Evolutionary conservation across 148 eudicot genomes (phyloP).

Genomic region (Vaccinium macrocarpon): DNA sequence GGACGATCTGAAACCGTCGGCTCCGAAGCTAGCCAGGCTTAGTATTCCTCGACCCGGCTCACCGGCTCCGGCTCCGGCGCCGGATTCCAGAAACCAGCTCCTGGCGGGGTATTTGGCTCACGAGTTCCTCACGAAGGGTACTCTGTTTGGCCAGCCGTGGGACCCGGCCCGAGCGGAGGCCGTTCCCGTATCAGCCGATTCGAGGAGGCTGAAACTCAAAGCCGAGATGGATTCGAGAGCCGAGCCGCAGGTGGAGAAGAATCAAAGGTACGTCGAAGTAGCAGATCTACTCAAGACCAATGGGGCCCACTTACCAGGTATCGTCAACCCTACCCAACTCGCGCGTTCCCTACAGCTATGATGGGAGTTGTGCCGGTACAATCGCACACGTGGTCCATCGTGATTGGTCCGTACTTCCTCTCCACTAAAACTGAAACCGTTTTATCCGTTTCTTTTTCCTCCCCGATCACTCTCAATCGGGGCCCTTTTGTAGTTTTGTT

Average conservation of each 20-base stretch:
- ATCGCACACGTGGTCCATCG: not conserved
- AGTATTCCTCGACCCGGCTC: not conserved
- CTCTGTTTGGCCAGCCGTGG: slow-evolving; percentile 45
- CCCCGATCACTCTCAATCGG: not conserved
- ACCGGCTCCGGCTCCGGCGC: not conserved
- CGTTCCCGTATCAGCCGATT: slow-evolving; percentile 12
- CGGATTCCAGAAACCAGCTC: slow-evolving; percentile 25
- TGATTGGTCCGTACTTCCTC: not conserved
- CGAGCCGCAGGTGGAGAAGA: slow-evolving; percentile 13
- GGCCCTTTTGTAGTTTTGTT: not conserved
- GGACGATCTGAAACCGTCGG: slow-evolving; percentile 11
- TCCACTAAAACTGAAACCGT: not conserved
- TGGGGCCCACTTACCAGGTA: slow-evolving; percentile 43
- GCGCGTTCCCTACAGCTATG: slow-evolving; percentile 34
- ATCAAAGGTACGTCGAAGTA: slow-evolving; percentile 37
- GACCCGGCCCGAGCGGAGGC: slow-evolving; percentile 43
- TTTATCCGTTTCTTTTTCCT: not conserved
- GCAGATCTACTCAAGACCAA: slow-evolving; percentile 39
- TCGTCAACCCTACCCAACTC: slow-evolving; percentile 54
- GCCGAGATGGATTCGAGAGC: not conserved
- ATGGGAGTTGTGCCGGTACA: not conserved
- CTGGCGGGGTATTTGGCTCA: slow-evolving; percentile 40
- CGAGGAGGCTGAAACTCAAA: not conserved
- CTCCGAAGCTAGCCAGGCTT: slow-evolving; percentile 8
- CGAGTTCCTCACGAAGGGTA: slow-evolving; percentile 40